Percentiles rank a stretch among this genome's conserved stretches.
Conservation (phyloP, 805 yeast species). For the Starmerella powellii region DNA sequence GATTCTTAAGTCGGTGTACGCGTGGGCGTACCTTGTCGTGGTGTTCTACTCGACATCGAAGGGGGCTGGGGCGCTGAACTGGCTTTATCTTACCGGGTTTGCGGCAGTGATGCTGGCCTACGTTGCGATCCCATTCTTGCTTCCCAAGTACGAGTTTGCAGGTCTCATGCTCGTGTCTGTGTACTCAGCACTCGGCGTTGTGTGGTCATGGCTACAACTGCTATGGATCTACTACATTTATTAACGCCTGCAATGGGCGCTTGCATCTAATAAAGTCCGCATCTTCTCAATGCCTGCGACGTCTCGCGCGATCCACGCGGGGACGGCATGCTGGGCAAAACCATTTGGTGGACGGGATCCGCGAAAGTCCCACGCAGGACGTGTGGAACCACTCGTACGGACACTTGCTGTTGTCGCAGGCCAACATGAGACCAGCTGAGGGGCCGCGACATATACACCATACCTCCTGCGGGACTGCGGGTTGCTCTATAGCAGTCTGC, state of each 20-base stretch:
- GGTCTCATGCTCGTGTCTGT: constrained; percentile 73
- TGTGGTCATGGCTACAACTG: constrained; percentile 64
- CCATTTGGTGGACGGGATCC: constrained; percentile 74
- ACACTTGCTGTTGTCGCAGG: constrained; percentile 73
- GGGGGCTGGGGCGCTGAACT: constrained; percentile 50
- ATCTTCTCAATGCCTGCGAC: too few species aligned
- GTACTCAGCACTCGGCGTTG: constrained; percentile 75
- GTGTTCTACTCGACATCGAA: constrained; percentile 39
- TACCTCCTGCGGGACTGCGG: constrained; percentile 4
- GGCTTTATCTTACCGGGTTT: constrained; percentile 55
- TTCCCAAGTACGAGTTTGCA: constrained; percentile 56
- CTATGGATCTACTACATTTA: constrained; percentile 8
- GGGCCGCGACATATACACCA: constrained; percentile 41
- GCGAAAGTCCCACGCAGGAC: constrained; percentile 70
- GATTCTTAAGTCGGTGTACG: constrained; percentile 60
- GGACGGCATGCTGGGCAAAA: constrained; percentile 50
- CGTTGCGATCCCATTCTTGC: constrained; percentile 41
- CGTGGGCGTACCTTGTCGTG: constrained; percentile 74
- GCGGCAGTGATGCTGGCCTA: constrained; percentile 49
- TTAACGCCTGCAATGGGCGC: too few species aligned
- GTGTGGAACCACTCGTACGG: constrained; percentile 86
- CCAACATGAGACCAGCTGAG: constrained; percentile 70
- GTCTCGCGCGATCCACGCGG: too few species aligned
- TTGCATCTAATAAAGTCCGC: too few species aligned
- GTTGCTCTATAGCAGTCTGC: not conserved